Evolutionary conservation across 257 asterid genomes (phyloP), one percentile per base, ranked within the genome.

Genomic region (Solanum acaule): DNA sequence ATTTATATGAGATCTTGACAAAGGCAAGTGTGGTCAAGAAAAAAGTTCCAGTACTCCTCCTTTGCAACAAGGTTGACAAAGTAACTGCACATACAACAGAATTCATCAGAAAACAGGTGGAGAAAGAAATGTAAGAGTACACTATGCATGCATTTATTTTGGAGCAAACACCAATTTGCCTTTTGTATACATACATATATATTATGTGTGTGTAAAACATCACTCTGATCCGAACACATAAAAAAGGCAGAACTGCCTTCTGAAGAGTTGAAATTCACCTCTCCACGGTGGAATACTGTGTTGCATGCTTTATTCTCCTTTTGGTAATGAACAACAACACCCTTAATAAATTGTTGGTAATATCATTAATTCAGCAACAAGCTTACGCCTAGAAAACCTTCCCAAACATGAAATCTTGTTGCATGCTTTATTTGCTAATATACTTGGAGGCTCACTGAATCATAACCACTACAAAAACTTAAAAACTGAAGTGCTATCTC

Each of bases 31-130:
- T 95, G 27, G 96, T 95, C 85, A 94, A 97, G 95, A 93, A 87
- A 83, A 97, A 93, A 89, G 90, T 91, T 83, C 98, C 98, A 27
- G 73, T 95, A 71, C 90, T 95, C 23, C 90, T 97, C 42, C 91
- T 96, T 89, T 96, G 99, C 94, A 96, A 96, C 95, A 97, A 97
- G 92, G 97, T 95, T 89, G 99, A 94, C 88, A 95, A 94, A 89
- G 93, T 94, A 88, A 94, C 98, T 42, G 99, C 99, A 77, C 98
- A 95, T 87, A 91, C 98, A 31, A 89, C 93, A 92, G 97, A 94
- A 68, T 96, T 95, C 87, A 96, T 97, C 91, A 90, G 95, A 70
- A 95, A 93, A 89, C 98, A 96, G 94, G 96, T 96, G 89, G 93
- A 93, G 82, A 91, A 91, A 90, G 94, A 93, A 90, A 91, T 91